Conservation (phyloP, 1,139 yeast genomes). For the Yamadazyma diospyri region DNA sequence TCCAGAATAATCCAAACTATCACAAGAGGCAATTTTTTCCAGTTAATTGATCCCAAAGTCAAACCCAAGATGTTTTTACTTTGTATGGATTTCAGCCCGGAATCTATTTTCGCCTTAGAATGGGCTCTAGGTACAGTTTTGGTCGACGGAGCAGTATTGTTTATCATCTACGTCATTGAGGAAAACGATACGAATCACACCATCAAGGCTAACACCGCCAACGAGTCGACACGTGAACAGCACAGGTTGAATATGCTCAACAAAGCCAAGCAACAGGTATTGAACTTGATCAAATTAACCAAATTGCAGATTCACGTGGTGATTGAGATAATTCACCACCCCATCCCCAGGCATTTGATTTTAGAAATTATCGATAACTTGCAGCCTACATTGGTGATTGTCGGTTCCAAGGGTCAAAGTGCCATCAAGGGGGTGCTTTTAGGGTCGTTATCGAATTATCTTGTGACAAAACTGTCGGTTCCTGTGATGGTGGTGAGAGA, state of each 20-base stretch:
- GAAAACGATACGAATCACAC: constrained; percentile 54
- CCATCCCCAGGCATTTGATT: constrained; percentile 81
- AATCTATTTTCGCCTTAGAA: constrained; percentile 80
- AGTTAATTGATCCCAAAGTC: constrained; percentile 45
- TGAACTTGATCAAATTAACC: constrained; percentile 63
- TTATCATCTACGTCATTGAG: constrained; percentile 74
- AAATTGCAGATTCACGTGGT: constrained; percentile 74
- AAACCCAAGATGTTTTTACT: constrained; percentile 69
- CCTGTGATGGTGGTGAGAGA: constrained; percentile 92
- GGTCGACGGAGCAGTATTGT: constrained; percentile 79
- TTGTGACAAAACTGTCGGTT: constrained; percentile 72
- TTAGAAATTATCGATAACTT: constrained; percentile 80
- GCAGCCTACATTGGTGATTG: constrained; percentile 78
- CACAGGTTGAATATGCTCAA: constrained; percentile 58
- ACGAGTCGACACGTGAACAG: constrained; percentile 44
- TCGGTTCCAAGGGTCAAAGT: constrained; percentile 75
- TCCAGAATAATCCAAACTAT: constrained; percentile 64
- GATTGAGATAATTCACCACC: constrained; percentile 76
- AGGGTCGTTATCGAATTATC: constrained; percentile 72
- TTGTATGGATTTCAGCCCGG: constrained; percentile 82
- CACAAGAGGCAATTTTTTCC: constrained; percentile 66
- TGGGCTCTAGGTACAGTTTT: constrained; percentile 88
- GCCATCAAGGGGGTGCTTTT: constrained; percentile 74
- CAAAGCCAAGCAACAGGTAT: constrained; percentile 55
- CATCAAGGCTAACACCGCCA: constrained; percentile 37